These are phyloP conservation scores for Citrus sp. DNA, from an alignment of 345 rosid genomes.

Conservation along the genomic window DNA sequence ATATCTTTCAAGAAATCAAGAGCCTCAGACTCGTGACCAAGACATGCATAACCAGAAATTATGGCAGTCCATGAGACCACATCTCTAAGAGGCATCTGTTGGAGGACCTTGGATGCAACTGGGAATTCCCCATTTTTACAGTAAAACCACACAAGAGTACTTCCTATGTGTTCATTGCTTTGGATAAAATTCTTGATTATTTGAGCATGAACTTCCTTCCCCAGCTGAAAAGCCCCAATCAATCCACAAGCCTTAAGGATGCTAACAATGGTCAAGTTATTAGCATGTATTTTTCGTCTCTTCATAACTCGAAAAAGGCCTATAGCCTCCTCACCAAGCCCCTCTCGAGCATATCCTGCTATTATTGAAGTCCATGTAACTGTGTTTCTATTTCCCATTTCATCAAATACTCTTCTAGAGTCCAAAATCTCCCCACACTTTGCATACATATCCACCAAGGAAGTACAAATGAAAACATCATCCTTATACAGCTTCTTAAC, in stretches of 20 bases:
- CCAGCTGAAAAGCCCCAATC: slow-evolving; percentile 46
- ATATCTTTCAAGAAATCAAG: slow-evolving; percentile 69
- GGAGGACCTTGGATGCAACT: slow-evolving; percentile 60
- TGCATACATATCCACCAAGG: slow-evolving; percentile 83
- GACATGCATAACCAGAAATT: slow-evolving; percentile 73
- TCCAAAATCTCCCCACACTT: slow-evolving; percentile 75
- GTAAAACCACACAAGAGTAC: slow-evolving; percentile 81
- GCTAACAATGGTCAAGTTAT: slow-evolving; percentile 69
- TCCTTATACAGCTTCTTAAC: slow-evolving; percentile 52
- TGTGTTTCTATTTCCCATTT: slow-evolving; percentile 65
- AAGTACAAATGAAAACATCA: slow-evolving; percentile 69
- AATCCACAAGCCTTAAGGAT: slow-evolving; percentile 83
- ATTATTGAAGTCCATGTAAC: slow-evolving; percentile 92
- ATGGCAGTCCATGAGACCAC: slow-evolving; percentile 94
- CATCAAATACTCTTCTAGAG: slow-evolving; percentile 58
- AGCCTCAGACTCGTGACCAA: slow-evolving; percentile 77
- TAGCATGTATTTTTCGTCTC: slow-evolving; percentile 54
- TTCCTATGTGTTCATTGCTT: slow-evolving; percentile 56
- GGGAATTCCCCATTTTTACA: slow-evolving; percentile 69
- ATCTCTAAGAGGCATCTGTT: slow-evolving; percentile 66
- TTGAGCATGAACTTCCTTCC: slow-evolving; percentile 79
- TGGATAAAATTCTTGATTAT: slow-evolving; percentile 51
- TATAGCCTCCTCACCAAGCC: slow-evolving; percentile 76
- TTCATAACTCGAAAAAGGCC: slow-evolving; percentile 70
- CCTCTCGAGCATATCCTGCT: slow-evolving; percentile 78